phyloP scores from a whole-genome alignment of 371 early-diverging fungal genomes.

The Actinomortierella wolfii region DNA sequence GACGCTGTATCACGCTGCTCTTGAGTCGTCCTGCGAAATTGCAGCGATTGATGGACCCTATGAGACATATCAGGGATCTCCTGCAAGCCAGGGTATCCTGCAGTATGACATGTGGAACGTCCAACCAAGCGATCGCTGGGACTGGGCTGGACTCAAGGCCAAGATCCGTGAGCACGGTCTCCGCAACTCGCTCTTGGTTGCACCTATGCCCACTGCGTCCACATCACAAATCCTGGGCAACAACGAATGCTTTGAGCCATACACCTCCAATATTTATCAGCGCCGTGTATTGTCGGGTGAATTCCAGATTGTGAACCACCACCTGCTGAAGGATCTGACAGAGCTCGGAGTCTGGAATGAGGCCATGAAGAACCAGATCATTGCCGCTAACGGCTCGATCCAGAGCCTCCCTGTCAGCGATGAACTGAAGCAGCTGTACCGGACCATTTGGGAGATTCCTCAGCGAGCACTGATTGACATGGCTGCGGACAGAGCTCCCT shows the following conservation, averaged over 20 bases:
- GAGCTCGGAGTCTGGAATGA: conserved; percentile 95
- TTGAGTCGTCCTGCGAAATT: conserved; percentile 93
- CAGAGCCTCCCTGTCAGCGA: conserved; percentile 87
- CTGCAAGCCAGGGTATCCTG: conserved; percentile 89
- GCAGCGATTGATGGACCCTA: conserved; percentile 87
- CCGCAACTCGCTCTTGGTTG: conserved; percentile 94
- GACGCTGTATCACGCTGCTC: conserved; percentile 96
- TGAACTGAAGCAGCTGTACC: conserved; percentile 92
- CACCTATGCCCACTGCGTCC: conserved; percentile 99
- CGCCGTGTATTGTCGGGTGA: conserved; percentile 98
- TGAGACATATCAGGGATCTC: conserved; percentile 90
- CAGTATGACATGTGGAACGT: conserved; percentile 97
- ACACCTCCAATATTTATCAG: conserved; percentile 97
- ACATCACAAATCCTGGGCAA: conserved; percentile 98
- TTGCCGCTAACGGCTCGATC: conserved; percentile 94
- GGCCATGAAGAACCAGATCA: conserved; percentile 94
- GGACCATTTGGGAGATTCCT: conserved; percentile 98
- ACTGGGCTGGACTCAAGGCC: conserved; percentile 89
- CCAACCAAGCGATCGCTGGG: conserved; percentile 77
- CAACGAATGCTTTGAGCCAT: conserved; percentile 99
- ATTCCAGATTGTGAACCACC: conserved; percentile 98
- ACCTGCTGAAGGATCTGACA: conserved; percentile 93
- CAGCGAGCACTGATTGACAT: conserved; percentile 83
- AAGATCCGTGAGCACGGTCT: conserved; percentile 88
- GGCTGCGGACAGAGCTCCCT: conserved; percentile 94